Evolutionary conservation across 495 filamentous ascomycete species (phyloP).

Genomic region (Tricharina praecox): DNA sequence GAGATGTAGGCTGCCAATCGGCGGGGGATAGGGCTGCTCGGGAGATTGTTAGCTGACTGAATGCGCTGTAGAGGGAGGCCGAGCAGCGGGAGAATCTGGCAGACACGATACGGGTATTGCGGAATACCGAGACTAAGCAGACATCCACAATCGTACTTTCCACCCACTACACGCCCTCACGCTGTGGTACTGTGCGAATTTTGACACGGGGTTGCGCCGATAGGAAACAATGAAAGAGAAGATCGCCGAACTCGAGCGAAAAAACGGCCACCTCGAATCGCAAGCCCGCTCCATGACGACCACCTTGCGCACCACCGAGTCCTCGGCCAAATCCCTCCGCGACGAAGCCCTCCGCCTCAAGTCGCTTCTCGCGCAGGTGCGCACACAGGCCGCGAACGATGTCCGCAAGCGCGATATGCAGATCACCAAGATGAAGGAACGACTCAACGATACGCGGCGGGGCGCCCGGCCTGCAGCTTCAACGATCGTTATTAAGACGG

Average conservation of each 20-base stretch:
- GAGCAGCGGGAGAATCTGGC: conserved; percentile 68
- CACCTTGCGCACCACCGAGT: conserved; percentile 55
- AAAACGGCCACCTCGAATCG: conserved; percentile 55
- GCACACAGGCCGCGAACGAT: conserved; percentile 77
- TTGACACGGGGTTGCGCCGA: background rate
- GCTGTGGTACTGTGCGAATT: too few relatives aligned
- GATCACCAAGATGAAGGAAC: conserved; percentile 72
- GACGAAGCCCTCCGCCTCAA: conserved; percentile 70
- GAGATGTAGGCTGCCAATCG: conserved; percentile 14
- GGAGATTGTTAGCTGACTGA: background rate
- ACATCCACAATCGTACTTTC: conserved; percentile 37
- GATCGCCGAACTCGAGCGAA: conserved; percentile 53
- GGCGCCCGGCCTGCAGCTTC: conserved; percentile 34
- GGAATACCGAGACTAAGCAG: conserved; percentile 52
- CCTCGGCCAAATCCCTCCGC: conserved; percentile 47
- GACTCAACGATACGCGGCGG: conserved; percentile 37
- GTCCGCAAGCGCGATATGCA: conserved; percentile 80
- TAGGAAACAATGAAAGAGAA: conserved; percentile 50
- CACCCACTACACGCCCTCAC: background rate
- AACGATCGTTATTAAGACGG: conserved; percentile 29
- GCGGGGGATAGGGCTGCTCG: too few relatives aligned
- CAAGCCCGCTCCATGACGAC: conserved; percentile 51
- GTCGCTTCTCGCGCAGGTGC: conserved; percentile 58
- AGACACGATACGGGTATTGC: conserved; percentile 57
- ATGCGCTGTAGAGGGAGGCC: conserved; percentile 52